These are phyloP conservation scores for Dionaea muscipula DNA, from an alignment of 179 eudicot genomes.

Conservation along the genomic window DNA sequence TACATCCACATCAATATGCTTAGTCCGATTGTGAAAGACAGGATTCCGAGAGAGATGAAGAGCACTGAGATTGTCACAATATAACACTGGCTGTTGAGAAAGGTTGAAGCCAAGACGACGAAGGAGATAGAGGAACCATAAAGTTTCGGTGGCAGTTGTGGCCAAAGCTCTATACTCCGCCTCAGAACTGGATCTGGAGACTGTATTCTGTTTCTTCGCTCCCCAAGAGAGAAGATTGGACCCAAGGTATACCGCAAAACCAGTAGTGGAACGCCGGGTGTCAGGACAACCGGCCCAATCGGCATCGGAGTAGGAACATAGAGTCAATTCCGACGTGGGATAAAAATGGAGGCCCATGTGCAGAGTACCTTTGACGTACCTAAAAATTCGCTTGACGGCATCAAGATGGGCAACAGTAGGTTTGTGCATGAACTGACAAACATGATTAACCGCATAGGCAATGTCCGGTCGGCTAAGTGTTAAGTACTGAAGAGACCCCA, in stretches of 20 bases:
- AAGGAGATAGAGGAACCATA: background rate
- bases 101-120: background rate
- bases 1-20: background rate
- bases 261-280: background rate
- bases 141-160: background rate
- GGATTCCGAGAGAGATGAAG: background rate
- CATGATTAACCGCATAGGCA: background rate
- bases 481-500: too few species aligned
- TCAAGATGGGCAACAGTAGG: background rate
- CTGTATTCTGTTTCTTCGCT: background rate
- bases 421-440: background rate
- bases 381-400: background rate
- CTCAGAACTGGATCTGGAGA: background rate
- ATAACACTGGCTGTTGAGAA: background rate
- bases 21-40: background rate
- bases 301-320: slow-evolving; percentile 6
- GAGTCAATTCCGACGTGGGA: too few species aligned
- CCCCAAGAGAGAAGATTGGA: slow-evolving; percentile 1
- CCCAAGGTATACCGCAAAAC: background rate
- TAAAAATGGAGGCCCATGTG: too few species aligned
- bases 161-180: background rate
- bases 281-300: slow-evolving; percentile 1
- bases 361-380: background rate
- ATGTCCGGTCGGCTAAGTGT: background rate
- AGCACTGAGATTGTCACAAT: background rate